A percentile compares a stretch with the other conserved stretches of the same genome.
Conservation (phyloP, 2,329 filamentous ascomycete genomes). For the Ascochyta lentis region DNA sequence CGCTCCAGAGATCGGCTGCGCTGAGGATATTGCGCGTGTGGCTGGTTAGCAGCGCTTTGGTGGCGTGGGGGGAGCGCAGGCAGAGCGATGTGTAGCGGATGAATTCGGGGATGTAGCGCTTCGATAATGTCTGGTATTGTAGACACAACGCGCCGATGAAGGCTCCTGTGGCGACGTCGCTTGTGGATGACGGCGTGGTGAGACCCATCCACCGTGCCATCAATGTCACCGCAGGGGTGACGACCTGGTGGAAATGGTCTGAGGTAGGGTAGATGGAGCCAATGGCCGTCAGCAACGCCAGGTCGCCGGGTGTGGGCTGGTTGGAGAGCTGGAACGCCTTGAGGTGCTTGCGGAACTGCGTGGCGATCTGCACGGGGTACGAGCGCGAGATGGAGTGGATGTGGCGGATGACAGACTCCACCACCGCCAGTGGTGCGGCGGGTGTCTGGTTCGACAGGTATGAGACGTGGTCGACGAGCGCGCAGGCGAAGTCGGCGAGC, state of each 20-base stretch:
- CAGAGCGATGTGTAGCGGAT: conserved; percentile 82
- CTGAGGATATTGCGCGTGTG: conserved; percentile 70
- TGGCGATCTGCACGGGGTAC: conserved; percentile 78
- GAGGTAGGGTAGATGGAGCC: conserved; percentile 90
- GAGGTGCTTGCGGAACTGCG: conserved; percentile 78
- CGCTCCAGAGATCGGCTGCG: conserved; percentile 75
- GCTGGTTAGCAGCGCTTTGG: conserved; percentile 60
- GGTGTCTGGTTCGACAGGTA: conserved; percentile 61
- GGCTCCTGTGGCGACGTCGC: conserved; percentile 74
- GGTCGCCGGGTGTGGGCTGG: conserved; percentile 69
- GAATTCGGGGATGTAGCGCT: conserved; percentile 88
- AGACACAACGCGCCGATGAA: conserved; percentile 81
- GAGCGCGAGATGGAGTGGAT: conserved; percentile 90
- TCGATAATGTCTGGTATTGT: conserved; percentile 83
- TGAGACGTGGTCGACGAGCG: conserved; percentile 71
- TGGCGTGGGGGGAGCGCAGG: conserved; percentile 56
- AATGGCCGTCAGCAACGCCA: conserved; percentile 83
- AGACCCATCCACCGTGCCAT: conserved; percentile 85
- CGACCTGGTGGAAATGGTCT: conserved; percentile 95
- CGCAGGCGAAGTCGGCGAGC: conserved; percentile 71
- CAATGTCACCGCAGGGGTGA: conserved; percentile 86
- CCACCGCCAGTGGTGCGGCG: conserved; percentile 66
- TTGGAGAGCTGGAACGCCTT: conserved; percentile 61
- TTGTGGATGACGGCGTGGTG: conserved; percentile 68
- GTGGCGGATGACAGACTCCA: conserved; percentile 86